Evolutionary conservation across 805 yeast species (phyloP).

Genomic region (Candida ipomoeae): DNA sequence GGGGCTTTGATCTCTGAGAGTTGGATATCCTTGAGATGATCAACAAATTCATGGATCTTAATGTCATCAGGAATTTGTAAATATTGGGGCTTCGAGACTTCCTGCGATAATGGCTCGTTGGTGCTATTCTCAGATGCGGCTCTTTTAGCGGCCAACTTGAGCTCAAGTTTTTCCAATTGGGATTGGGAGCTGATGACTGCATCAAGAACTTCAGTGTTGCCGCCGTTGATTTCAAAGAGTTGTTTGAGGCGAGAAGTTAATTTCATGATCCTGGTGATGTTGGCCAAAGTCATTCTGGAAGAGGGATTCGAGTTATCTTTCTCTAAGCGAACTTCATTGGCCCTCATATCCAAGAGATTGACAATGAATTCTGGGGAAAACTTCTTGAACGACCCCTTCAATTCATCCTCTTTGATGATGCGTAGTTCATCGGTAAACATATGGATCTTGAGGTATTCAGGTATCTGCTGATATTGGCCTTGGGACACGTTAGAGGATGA

Average conservation of each 20-base stretch:
- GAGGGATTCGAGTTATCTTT: constrained; percentile 2
- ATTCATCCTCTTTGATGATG: constrained; percentile 13
- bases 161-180: constrained; percentile 11
- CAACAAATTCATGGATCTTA: constrained; percentile 9
- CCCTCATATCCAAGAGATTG: constrained; percentile 7
- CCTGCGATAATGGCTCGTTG: constrained; percentile 12
- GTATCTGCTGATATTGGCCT: constrained; percentile 15
- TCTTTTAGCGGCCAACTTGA: constrained; percentile 7
- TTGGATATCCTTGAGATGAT: constrained; percentile 8
- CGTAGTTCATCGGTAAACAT: constrained; percentile 16
- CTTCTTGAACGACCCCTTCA: constrained; percentile 9
- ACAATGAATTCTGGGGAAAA: constrained; percentile 8
- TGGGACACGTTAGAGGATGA: neutral
- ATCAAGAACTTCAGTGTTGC: constrained; percentile 17
- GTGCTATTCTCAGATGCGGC: neutral
- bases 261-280: constrained; percentile 13
- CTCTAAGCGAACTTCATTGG: constrained; percentile 13
- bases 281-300: constrained; percentile 10
- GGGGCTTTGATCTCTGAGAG: constrained; percentile 4
- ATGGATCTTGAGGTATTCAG: constrained; percentile 20
- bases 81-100: constrained; percentile 7
- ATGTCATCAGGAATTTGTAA: constrained; percentile 15
- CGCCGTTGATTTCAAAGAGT: constrained; percentile 14
- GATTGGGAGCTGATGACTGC: constrained; percentile 15
- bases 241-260: constrained; percentile 9